phyloP scores from a whole-genome alignment of 345 rosid genomes.

The Iberis pinnata region DNA sequence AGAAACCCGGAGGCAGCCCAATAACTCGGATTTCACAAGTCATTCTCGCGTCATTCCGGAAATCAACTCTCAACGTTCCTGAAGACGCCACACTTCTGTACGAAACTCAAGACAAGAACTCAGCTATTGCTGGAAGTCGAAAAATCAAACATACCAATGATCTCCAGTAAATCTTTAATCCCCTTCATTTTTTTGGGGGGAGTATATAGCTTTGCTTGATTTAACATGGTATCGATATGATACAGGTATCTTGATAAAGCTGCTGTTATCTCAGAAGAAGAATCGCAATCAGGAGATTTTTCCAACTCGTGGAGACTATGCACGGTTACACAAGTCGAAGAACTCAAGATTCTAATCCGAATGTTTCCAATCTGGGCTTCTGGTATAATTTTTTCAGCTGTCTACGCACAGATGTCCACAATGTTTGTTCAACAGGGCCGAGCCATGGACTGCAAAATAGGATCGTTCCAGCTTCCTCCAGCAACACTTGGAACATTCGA shows the following conservation, averaged over 20 bases:
- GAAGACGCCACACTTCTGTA: slow-evolving; percentile 52
- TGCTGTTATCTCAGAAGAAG: slow-evolving; percentile 60
- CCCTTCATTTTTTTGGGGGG: background rate
- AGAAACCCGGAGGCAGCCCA: slow-evolving; percentile 91
- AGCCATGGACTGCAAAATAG: slow-evolving; percentile 72
- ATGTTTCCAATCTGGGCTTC: slow-evolving; percentile 97
- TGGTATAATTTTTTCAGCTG: slow-evolving; percentile 75
- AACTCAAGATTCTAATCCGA: slow-evolving; percentile 77
- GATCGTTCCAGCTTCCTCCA: slow-evolving; percentile 82
- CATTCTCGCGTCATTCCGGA: slow-evolving; percentile 64
- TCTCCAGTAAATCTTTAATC: slow-evolving; percentile 34
- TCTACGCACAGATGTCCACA: slow-evolving; percentile 82
- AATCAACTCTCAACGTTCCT: slow-evolving; percentile 53
- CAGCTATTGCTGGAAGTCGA: slow-evolving; percentile 67
- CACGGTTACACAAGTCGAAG: slow-evolving; percentile 92
- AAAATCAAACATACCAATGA: slow-evolving; percentile 71
- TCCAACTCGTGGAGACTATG: slow-evolving; percentile 75
- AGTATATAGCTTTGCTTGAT: background rate
- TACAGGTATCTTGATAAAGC: slow-evolving; percentile 94
- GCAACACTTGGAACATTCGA: slow-evolving; percentile 82
- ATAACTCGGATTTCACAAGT: slow-evolving; percentile 80
- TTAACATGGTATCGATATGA: background rate
- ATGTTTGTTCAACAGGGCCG: slow-evolving; percentile 93
- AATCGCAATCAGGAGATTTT: slow-evolving; percentile 46
- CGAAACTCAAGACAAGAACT: slow-evolving; percentile 61